Conservation (phyloP, 768 basidiomycete species). For the Mycena amicta region DNA sequence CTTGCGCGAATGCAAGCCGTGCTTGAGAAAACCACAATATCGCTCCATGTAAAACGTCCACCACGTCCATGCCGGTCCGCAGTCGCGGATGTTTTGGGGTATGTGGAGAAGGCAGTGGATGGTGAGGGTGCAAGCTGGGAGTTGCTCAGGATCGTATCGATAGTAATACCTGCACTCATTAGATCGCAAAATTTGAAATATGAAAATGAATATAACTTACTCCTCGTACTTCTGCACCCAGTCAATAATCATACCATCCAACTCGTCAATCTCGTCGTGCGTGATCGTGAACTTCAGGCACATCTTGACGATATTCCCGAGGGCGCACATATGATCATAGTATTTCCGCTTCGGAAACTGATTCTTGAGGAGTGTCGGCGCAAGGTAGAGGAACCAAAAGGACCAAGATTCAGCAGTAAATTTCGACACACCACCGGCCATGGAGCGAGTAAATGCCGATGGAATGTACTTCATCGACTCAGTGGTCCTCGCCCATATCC, state of each 20-base stretch:
- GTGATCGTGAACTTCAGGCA: not conserved
- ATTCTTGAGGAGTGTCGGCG: not conserved
- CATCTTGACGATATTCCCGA: not conserved
- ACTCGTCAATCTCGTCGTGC: not conserved
- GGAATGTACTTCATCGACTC: not conserved
- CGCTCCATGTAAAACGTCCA: slow-evolving; percentile 32
- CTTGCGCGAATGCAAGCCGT: slow-evolving; percentile 15
- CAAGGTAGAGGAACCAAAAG: not conserved
- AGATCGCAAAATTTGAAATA: not conserved
- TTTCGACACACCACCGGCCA: not conserved
- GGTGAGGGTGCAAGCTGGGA: slow-evolving; percentile 22
- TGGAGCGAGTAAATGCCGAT: not conserved
- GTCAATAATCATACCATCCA: not conserved
- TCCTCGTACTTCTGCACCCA: slow-evolving; percentile 5
- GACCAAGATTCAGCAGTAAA: not conserved
- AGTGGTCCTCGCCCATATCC: slow-evolving; percentile 1
- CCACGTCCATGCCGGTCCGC: slow-evolving; percentile 28
- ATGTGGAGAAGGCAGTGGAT: slow-evolving; percentile 29
- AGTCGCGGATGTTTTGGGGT: slow-evolving; percentile 20
- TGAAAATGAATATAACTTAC: not conserved
- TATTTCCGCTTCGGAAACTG: not conserved
- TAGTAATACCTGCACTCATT: not conserved
- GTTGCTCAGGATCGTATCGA: slow-evolving; percentile 15
- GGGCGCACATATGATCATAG: not conserved
- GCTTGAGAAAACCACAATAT: slow-evolving; percentile 25